Evolutionary conservation across 2,329 filamentous ascomycete genomes (phyloP).

Genomic region (Diplodia sapinea): DNA sequence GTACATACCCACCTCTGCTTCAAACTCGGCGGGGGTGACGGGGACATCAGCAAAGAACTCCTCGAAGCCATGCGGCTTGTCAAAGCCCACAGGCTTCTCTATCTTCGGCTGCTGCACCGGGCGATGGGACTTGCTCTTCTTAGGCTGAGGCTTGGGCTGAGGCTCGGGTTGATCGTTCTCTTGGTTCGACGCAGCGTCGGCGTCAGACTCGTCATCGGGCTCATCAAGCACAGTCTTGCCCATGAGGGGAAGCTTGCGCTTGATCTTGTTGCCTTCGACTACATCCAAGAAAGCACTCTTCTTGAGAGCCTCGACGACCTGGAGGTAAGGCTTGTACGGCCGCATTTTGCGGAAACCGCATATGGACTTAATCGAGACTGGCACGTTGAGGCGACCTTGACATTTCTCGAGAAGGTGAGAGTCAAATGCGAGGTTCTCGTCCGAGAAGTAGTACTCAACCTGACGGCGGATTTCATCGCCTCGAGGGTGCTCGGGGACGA

Average conservation of each 20-base stretch:
- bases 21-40: slow-evolving; percentile 71
- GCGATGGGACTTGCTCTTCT: slow-evolving; percentile 32
- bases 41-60: slow-evolving; percentile 82
- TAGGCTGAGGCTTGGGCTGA: slow-evolving; percentile 12
- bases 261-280: slow-evolving; percentile 50
- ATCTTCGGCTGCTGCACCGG: slow-evolving; percentile 28
- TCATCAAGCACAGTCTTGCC: slow-evolving; percentile 41
- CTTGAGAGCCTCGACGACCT: slow-evolving; percentile 51
- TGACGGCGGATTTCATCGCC: slow-evolving; percentile 39
- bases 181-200: slow-evolving; percentile 25
- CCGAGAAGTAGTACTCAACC: slow-evolving; percentile 59
- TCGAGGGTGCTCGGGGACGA: slow-evolving; percentile 33
- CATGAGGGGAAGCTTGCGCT: slow-evolving; percentile 50
- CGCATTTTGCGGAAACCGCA: slow-evolving; percentile 55
- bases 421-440: slow-evolving; percentile 54
- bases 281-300: slow-evolving; percentile 52
- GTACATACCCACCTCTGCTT: slow-evolving; percentile 73
- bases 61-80: slow-evolving; percentile 57
- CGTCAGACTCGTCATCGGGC: slow-evolving; percentile 30
- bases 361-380: slow-evolving; percentile 52
- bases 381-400: slow-evolving; percentile 49
- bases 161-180: neutral
- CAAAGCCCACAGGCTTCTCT: slow-evolving; percentile 18
- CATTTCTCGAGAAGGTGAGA: slow-evolving; percentile 51
- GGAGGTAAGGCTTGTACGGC: slow-evolving; percentile 47